A percentile compares a stretch with the other conserved stretches of the same genome.
These are phyloP conservation scores for Erythrophleum fordii DNA, from an alignment of 306 rosid species.

Conservation along the genomic window DNA sequence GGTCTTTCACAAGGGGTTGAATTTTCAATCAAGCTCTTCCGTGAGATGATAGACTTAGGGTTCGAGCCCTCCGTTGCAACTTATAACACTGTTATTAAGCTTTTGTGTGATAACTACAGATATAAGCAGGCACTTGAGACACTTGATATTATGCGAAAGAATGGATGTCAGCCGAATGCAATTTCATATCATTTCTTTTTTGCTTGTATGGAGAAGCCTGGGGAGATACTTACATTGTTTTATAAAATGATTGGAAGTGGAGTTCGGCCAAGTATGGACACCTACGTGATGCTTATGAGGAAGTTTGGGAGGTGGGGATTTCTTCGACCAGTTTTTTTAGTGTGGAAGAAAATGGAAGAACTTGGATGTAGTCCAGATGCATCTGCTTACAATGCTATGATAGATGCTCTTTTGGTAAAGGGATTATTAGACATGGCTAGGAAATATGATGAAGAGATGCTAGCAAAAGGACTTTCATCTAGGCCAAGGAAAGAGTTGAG, in stretches of 20 bases:
- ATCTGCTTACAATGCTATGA: constrained; percentile 79
- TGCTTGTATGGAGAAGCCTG: constrained; percentile 64
- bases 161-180: constrained; percentile 65
- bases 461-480: constrained; percentile 81
- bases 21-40: constrained; percentile 56
- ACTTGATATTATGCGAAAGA: constrained; percentile 57
- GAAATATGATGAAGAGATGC: constrained; percentile 86
- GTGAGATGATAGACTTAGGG: constrained; percentile 82
- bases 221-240: constrained; percentile 66
- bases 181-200: constrained; percentile 73
- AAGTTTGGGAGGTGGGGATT: constrained; percentile 95
- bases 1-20: constrained; percentile 85
- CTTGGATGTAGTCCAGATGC: constrained; percentile 86
- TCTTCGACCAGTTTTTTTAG: constrained; percentile 70
- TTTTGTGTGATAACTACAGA: constrained; percentile 71
- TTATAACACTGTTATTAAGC: constrained; percentile 77
- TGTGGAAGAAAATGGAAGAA: constrained; percentile 80
- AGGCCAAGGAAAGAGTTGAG: constrained; percentile 80
- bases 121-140: constrained; percentile 62
- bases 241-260: constrained; percentile 76
- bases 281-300: constrained; percentile 85
- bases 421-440: constrained; percentile 76
- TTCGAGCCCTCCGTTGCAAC: constrained; percentile 68
- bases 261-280: constrained; percentile 71
- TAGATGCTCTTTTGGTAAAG: constrained; percentile 84